These are phyloP conservation scores for Ophiostoma sp. DNA, from an alignment of 2,329 filamentous ascomycete genomes.

Conservation along the genomic window DNA sequence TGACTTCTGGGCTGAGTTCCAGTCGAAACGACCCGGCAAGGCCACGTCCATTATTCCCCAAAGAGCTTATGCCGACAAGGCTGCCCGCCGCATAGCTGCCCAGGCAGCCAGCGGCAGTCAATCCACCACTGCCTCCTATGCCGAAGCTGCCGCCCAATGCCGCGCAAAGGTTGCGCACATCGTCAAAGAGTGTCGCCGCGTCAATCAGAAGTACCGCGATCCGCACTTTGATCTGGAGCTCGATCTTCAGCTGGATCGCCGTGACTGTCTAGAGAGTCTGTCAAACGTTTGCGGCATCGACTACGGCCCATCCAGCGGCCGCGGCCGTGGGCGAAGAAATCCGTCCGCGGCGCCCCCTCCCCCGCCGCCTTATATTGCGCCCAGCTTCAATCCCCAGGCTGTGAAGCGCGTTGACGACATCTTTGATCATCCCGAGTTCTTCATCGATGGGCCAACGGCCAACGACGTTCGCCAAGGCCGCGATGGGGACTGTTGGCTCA, in stretches of 20 bases:
- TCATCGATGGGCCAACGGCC: conserved; percentile 71
- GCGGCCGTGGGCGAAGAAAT: neutral
- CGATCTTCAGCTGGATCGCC: conserved; percentile 63
- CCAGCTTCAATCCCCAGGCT: conserved; percentile 45
- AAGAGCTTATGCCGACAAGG: conserved; percentile 63
- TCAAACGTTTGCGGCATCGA: conserved; percentile 17
- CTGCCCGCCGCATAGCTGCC: conserved; percentile 56
- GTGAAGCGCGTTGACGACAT: conserved; percentile 74
- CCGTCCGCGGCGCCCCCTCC: neutral
- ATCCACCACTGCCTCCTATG: conserved; percentile 64
- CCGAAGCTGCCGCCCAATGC: conserved; percentile 70
- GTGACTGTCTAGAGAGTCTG: conserved; percentile 49
- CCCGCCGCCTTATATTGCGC: conserved; percentile 24
- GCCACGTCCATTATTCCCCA: conserved; percentile 70
- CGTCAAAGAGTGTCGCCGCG: conserved; percentile 64
- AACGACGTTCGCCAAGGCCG: conserved; percentile 78
- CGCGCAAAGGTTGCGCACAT: conserved; percentile 63
- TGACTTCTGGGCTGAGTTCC: conserved; percentile 73
- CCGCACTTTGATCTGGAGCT: conserved; percentile 83
- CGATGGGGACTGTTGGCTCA: conserved; percentile 83
- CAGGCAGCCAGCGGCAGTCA: conserved; percentile 53
- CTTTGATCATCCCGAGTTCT: conserved; percentile 75
- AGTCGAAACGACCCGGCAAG: conserved; percentile 69
- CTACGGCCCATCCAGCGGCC: neutral
- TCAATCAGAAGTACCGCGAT: conserved; percentile 85